Base-by-base conservation (phyloP, 1,284 basidiomycete species). In the Rhodotorula sp. region DNA sequence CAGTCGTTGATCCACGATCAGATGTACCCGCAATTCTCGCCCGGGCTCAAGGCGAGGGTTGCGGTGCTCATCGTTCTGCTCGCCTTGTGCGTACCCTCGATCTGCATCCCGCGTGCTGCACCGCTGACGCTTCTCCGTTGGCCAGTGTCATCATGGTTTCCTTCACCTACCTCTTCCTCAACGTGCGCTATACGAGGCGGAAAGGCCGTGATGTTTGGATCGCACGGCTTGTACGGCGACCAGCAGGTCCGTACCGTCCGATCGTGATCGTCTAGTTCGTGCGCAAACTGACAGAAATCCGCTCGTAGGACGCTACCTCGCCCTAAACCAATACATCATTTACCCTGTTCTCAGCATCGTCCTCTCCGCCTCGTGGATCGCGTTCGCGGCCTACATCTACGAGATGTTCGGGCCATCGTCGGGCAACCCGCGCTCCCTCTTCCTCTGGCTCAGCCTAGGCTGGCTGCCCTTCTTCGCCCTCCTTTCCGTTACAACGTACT, bases 401-500 rank as follows among this genome's bases (percentile, higher is more conserved):
- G 4, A 19, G 16, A 69, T 72, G 67, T 66, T 72, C 7, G 70
- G 66, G 0, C 61, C 50, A 17, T 7, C 54, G 7, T 17, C 50
- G 3, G 58, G 56, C 55, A 56, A 59, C 27, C 70, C 66, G 4
- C 41, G 52, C 17, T 16, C 25, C 8, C 66, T 71, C 19, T 60
- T 57, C 53, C 61, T 8, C 27, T 70, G 60, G 62, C 65, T 66
- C 23, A 53, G 45, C 25, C 50, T 60, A 19, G 42, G 59, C 23
- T 61, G 53, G 57, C 65, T 72, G 3, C 71, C 71, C 13, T 56
- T 69, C 71, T 69, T 68, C 61, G 34, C 55, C 56, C 61, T 55
- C 42, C 50, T 69, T 19, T 50, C 67, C 13, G 65, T 56, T 12
- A 72, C 71, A 3, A 72, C 67, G 14, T 68, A 59, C 60, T 52